Evolutionary conservation across 305 asterid genomes (phyloP).

Genomic region (Fraxinus sp.): DNA sequence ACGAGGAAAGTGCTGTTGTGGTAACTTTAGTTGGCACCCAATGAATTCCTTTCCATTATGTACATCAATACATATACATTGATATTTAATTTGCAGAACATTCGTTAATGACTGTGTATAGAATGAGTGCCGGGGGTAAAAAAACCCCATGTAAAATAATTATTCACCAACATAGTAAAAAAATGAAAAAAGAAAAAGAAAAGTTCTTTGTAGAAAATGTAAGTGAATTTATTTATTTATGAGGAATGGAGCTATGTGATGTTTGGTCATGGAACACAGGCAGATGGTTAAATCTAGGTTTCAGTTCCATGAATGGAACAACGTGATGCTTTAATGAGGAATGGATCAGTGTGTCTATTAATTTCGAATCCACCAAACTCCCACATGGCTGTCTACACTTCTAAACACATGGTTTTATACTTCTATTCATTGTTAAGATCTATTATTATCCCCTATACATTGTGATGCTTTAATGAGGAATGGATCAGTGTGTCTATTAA

Average conservation of each 20-base stretch:
- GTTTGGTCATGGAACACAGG: not conserved
- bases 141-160: not conserved
- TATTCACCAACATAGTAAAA: not conserved
- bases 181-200: not conserved
- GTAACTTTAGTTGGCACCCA: not conserved
- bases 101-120: not conserved
- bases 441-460: not conserved
- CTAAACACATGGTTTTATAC: not conserved
- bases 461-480: no score
- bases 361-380: not conserved
- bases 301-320: not conserved
- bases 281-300: not conserved
- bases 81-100: not conserved
- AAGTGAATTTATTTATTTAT: not conserved
- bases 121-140: not conserved
- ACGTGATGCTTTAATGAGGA: constrained; percentile 8
- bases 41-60: not conserved
- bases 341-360: not conserved
- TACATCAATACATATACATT: not conserved
- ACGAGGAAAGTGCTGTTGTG: not conserved
- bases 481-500: no score
- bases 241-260: not conserved
- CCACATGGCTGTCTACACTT: not conserved
- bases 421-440: not conserved
- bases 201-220: not conserved